Percentiles rank a stretch among this genome's conserved stretches.
Evolutionary conservation across 345 rosid genomes (phyloP).

Genomic region (Eucalyptus polybractea): DNA sequence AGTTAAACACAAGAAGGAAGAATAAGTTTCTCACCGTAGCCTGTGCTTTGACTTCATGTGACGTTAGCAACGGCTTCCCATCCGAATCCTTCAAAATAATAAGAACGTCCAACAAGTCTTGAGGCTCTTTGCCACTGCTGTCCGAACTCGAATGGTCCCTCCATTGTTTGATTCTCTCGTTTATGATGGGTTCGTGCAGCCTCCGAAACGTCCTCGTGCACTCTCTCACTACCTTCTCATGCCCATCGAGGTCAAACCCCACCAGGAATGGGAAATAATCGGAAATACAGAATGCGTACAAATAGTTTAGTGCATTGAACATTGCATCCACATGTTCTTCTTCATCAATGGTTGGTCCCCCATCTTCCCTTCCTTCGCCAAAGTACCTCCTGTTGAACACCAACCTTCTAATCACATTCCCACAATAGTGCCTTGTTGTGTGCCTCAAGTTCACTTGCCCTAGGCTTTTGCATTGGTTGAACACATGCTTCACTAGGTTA

Average conservation of each 20-base stretch:
- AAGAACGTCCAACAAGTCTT: background rate
- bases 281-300: background rate
- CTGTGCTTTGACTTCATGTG: background rate
- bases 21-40: background rate
- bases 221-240: background rate
- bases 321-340: background rate
- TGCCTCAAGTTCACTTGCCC: background rate
- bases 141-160: background rate
- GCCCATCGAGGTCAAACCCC: conserved; percentile 2
- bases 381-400: conserved; percentile 3
- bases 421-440: background rate
- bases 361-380: background rate
- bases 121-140: background rate
- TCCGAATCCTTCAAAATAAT: background rate
- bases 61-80: background rate
- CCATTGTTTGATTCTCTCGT: background rate
- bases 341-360: background rate
- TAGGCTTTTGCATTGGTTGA: background rate
- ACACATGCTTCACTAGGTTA: background rate
- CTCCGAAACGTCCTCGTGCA: background rate
- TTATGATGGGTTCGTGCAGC: background rate
- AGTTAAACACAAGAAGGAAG: background rate
- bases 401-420: background rate
- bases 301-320: background rate
- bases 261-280: conserved; percentile 2